Evolutionary conservation across 345 rosid genomes (phyloP).

Genomic region (Eucalyptus regnans): DNA sequence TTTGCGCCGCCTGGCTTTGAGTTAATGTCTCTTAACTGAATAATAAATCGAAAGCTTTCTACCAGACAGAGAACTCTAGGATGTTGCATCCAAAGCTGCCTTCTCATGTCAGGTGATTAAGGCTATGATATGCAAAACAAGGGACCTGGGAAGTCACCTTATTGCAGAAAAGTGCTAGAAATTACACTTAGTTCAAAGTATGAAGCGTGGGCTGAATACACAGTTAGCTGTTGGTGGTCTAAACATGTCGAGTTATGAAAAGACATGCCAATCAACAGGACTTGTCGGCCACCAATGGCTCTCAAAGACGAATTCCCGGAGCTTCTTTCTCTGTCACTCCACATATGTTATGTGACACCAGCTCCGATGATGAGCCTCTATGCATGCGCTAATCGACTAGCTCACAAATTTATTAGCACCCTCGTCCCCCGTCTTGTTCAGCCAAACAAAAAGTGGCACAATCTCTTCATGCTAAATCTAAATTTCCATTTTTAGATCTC

Average conservation of each 20-base stretch:
- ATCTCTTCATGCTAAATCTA: neutral
- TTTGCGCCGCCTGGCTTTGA: neutral
- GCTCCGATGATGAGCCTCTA: neutral
- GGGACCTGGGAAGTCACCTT: neutral
- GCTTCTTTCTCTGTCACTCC: neutral
- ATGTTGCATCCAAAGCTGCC: neutral
- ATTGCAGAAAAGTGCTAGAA: neutral
- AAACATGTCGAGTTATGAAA: neutral
- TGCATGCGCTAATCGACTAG: neutral
- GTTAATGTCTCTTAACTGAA: neutral
- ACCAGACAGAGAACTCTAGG: neutral
- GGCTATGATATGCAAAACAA: neutral
- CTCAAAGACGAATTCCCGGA: neutral
- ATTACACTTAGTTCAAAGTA: neutral
- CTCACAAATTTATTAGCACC: neutral
- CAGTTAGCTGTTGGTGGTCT: neutral
- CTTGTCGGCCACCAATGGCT: neutral
- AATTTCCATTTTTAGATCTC: neutral
- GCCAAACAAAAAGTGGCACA: neutral
- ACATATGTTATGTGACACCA: neutral
- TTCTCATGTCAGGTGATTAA: neutral
- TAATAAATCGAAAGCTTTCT: neutral
- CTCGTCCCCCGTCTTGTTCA: neutral
- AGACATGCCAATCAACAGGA: neutral
- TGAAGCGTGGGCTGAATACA: neutral